Conservation (phyloP, 257 asterid species). For the Vinca minor region DNA sequence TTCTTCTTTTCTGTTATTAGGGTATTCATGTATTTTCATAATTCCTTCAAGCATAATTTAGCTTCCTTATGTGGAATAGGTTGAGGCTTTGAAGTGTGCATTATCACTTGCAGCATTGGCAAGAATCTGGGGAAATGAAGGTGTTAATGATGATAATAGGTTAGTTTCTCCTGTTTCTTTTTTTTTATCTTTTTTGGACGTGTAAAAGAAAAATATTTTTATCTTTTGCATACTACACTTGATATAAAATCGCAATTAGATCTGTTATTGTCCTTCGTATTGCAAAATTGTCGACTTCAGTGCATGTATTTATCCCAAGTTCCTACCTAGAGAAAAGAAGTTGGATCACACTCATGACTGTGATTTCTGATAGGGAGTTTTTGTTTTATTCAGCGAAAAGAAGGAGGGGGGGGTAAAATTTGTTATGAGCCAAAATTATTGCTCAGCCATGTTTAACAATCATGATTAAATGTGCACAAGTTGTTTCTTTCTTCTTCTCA, state of each 20-base stretch:
- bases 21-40: conserved; percentile 4
- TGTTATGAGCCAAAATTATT: not conserved
- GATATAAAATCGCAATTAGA: not conserved
- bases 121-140: conserved; percentile 80
- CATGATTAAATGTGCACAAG: not conserved
- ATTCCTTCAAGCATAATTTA: conserved; percentile 21
- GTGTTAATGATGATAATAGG: conserved; percentile 96
- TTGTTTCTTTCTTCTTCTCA: conserved; percentile 6
- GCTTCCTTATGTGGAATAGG: conserved; percentile 39
- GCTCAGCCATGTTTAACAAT: not conserved
- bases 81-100: conserved; percentile 87
- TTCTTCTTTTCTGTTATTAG: conserved; percentile 1
- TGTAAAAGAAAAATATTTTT: not conserved
- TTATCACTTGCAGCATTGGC: conserved; percentile 79
- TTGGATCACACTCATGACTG: not conserved
- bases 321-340: not conserved
- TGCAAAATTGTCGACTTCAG: not conserved
- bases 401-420: not conserved
- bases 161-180: conserved; percentile 14
- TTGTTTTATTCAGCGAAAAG: too few species aligned
- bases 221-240: not conserved
- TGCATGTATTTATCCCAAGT: not conserved
- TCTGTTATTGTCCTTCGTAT: not conserved
- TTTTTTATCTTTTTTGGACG: not conserved
- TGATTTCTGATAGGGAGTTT: not conserved